Percentiles rank a stretch among this genome's conserved stretches.
phyloP scores from a whole-genome alignment of 1,284 basidiomycete genomes.

The Neolentinus lepideus region DNA sequence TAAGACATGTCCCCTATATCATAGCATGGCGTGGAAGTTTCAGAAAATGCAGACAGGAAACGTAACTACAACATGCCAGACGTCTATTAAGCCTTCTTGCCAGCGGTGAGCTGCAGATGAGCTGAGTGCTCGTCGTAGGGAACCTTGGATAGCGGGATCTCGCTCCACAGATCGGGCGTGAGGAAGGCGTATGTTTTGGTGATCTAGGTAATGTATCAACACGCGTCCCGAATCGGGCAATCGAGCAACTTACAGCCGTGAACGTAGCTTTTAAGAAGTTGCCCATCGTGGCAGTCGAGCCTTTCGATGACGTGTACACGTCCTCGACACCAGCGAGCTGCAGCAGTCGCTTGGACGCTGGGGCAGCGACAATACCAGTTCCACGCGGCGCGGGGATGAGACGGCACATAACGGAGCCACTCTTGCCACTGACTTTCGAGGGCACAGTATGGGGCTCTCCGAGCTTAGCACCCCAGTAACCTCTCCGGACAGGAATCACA shows the following conservation, averaged over 20 bases:
- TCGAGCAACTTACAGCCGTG: conserved; percentile 65
- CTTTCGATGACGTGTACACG: conserved; percentile 93
- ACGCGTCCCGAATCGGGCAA: conserved; percentile 2
- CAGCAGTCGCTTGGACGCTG: conserved; percentile 93
- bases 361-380: conserved; percentile 99
- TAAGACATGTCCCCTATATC: not conserved
- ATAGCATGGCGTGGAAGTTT: conserved; percentile 3
- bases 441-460: conserved; percentile 99
- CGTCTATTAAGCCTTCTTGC: conserved; percentile 78
- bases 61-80: conserved; percentile 12
- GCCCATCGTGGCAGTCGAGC: conserved; percentile 98
- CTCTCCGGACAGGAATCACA: conserved; percentile 93
- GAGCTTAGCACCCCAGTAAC: conserved; percentile 99
- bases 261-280: conserved; percentile 99
- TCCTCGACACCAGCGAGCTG: conserved; percentile 98
- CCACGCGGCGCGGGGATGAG: conserved; percentile 98
- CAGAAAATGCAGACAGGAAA: conserved; percentile 16
- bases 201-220: conserved; percentile 46
- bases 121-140: conserved; percentile 94
- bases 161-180: conserved; percentile 96
- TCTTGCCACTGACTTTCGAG: conserved; percentile 97
- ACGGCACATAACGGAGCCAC: conserved; percentile 99
- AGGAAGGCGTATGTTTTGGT: conserved; percentile 98
- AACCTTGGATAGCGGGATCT: conserved; percentile 85
- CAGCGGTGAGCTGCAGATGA: conserved; percentile 77